Conservation (phyloP, 805 yeast species). For the Yamadazyma paraphyllophila region DNA sequence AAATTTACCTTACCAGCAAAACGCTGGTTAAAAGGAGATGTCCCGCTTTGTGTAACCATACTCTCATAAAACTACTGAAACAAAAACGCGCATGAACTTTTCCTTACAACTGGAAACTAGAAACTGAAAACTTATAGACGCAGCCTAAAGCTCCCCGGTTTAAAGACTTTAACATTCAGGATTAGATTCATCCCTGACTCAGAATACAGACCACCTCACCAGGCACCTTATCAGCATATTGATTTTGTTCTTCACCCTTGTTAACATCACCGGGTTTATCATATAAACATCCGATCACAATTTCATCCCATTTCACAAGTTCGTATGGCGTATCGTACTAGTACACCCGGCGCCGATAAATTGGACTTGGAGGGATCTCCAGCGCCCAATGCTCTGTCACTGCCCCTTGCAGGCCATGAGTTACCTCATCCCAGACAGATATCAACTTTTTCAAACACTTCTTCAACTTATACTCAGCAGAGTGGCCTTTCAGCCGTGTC, state of each 20-base stretch:
- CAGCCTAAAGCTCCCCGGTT: background rate
- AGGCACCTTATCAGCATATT: no score
- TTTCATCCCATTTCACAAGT: background rate
- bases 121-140: background rate
- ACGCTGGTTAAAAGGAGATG: background rate
- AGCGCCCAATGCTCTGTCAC: background rate
- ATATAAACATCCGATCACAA: background rate
- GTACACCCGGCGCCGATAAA: background rate
- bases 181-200: no score
- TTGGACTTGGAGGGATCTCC: background rate
- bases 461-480: conserved; percentile 18
- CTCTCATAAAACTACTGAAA: conserved; percentile 1
- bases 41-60: conserved; percentile 5
- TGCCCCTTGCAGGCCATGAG: background rate
- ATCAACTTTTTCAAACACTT: conserved; percentile 8
- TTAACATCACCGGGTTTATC: background rate
- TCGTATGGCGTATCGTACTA: background rate
- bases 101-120: conserved; percentile 5
- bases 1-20: no score
- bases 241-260: no score
- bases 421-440: conserved; percentile 7
- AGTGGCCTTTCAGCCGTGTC: conserved; percentile 20
- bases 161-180: background rate
- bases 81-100: conserved; percentile 6
- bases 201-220: no score